Evolutionary conservation across 768 basidiomycete genomes (phyloP).

Genomic region (Leccinum boreale): DNA sequence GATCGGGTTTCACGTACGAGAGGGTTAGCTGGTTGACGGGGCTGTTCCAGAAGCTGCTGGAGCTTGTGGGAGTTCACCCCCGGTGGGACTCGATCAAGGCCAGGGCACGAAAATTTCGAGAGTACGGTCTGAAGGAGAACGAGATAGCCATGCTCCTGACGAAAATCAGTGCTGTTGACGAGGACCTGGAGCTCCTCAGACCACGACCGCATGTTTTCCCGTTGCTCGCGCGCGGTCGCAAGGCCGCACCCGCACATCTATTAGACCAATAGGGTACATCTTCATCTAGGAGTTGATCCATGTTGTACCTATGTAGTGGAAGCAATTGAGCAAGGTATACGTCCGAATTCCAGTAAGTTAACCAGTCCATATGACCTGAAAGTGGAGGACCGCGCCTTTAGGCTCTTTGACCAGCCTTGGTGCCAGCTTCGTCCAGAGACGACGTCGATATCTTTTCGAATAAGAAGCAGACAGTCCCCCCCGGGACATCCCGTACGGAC

Average conservation of each 20-base stretch:
- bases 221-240: slow-evolving; percentile 7
- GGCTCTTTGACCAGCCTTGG: background rate
- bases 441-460: slow-evolving; percentile 57
- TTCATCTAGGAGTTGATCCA: slow-evolving; percentile 1
- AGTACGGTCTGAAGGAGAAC: slow-evolving; percentile 25
- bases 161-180: slow-evolving; percentile 22
- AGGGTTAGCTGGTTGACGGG: slow-evolving; percentile 23
- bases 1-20: slow-evolving; percentile 20
- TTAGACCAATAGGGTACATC: slow-evolving; percentile 2
- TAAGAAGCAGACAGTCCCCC: slow-evolving; percentile 72
- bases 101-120: slow-evolving; percentile 23
- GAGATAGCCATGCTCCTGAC: slow-evolving; percentile 18
- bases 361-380: background rate
- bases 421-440: slow-evolving; percentile 4
- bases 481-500: slow-evolving; percentile 48
- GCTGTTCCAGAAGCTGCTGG: slow-evolving; percentile 22
- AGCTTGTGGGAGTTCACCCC: slow-evolving; percentile 20
- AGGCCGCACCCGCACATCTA: slow-evolving; percentile 6
- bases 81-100: slow-evolving; percentile 20
- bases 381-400: slow-evolving; percentile 1
- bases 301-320: slow-evolving; percentile 5
- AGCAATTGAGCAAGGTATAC: background rate
- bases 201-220: slow-evolving; percentile 5
- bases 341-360: background rate
- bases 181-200: slow-evolving; percentile 14